Percentiles rank a stretch among this genome's conserved stretches.
Evolutionary conservation across 768 basidiomycete genomes (phyloP).

Genomic region (Coprinopsis strossmayeri): DNA sequence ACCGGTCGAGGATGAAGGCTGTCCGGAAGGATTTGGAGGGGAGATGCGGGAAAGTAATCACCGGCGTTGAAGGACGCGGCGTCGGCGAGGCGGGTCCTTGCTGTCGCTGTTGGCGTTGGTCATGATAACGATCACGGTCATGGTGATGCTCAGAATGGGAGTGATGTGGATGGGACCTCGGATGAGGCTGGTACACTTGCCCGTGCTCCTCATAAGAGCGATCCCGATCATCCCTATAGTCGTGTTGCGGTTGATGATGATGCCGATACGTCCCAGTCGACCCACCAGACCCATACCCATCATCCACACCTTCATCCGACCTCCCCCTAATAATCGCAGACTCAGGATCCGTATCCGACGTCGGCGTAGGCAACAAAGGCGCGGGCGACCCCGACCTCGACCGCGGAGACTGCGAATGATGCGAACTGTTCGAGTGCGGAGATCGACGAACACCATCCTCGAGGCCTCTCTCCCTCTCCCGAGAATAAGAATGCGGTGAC

Average conservation of each 20-base stretch:
- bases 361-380: background rate
- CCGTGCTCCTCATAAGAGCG: no score
- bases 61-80: slow-evolving; percentile 10
- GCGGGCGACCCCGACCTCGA: slow-evolving; percentile 5
- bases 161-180: no score
- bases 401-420: background rate
- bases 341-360: background rate
- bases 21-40: slow-evolving; percentile 68
- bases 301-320: background rate
- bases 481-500: background rate
- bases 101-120: background rate
- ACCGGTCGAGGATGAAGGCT: slow-evolving; percentile 78
- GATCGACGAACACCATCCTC: no score
- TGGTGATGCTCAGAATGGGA: slow-evolving; percentile 4
- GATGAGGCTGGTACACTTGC: no score
- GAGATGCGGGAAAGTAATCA: slow-evolving; percentile 53
- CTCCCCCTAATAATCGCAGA: background rate
- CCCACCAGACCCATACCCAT: no score
- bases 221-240: no score
- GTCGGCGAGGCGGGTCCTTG: background rate
- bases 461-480: background rate
- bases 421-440: background rate
- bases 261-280: no score
- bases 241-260: no score
- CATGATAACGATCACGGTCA: background rate